Evolutionary conservation across 1,139 yeast genomes (phyloP), one percentile per base, ranked within the genome.

Genomic region (Chernovozyma aurita): DNA sequence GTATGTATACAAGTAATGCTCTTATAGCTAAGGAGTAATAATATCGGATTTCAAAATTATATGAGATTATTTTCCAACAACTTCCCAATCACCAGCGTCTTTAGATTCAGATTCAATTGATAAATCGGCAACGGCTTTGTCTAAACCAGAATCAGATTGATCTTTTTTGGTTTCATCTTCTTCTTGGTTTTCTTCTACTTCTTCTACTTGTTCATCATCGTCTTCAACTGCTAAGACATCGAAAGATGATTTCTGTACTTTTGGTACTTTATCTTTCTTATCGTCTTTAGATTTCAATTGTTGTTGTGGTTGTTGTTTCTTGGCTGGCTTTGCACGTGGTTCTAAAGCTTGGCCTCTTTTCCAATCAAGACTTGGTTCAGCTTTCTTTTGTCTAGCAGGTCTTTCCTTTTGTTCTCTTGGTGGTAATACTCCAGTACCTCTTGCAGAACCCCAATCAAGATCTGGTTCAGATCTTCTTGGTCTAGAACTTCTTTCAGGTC

Each of bases 201-300:
- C 67, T 36, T 52, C 65, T 34, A 61, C 73, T 36, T 77, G 84
- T 4, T 77, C 85, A 16, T 80, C 87, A 12, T 59, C 70, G 29
- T 55, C 65, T 35, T 82, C 90, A 39, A 70, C 65, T 36, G 77
- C 70, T 58, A 87, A 72, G 28, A 85, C 86, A 43, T 80, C 76
- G 55, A 72, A 87, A 20, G 73, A 61, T 14, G 87, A 78, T 56
- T 76, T 74, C 53, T 73, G 74, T 35, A 73, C 72, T 43, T 61
- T 65, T 42, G 65, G 64, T 42, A 59, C 57, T 33, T 64, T 70
- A 35, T 61, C 63, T 46, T 51, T 57, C 43, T 54, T 51, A 27
- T 53, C 59, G 22, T 54, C 55, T 24, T 43, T 38, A 29, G 32
- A 37, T 24, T 40, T 36, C n/a, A n/a, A n/a, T n/a, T n/a, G n/a